Percentiles rank a stretch among this genome's conserved stretches.
These are phyloP conservation scores for Boletus insuetus DNA, from an alignment of 768 basidiomycete species.

Conservation along the genomic window DNA sequence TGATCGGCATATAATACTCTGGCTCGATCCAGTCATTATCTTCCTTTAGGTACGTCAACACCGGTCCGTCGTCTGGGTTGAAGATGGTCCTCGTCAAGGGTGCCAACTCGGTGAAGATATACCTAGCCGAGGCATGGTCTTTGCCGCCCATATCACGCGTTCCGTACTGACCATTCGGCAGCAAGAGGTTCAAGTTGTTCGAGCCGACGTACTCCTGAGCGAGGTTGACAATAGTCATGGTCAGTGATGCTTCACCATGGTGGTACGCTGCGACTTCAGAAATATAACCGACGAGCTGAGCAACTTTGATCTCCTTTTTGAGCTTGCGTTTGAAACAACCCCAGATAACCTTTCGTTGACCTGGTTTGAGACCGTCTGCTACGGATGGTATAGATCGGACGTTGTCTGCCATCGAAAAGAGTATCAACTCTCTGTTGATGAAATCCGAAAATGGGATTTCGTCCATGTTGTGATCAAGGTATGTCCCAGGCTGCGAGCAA, in stretches of 20 bases:
- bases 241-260: slow-evolving; percentile 89
- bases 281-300: slow-evolving; percentile 94
- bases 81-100: slow-evolving; percentile 74
- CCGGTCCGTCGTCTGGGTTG: slow-evolving; percentile 78
- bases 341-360: slow-evolving; percentile 96
- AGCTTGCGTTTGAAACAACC: slow-evolving; percentile 94
- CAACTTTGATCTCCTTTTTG: slow-evolving; percentile 92
- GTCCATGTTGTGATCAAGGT: slow-evolving; percentile 81
- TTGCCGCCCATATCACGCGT: slow-evolving; percentile 92
- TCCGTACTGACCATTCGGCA: slow-evolving; percentile 93
- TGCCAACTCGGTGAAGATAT: slow-evolving; percentile 85
- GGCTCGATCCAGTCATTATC: slow-evolving; percentile 88
- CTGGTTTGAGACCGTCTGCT: slow-evolving; percentile 93
- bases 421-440: slow-evolving; percentile 95
- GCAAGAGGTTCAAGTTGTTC: slow-evolving; percentile 89
- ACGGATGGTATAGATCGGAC: slow-evolving; percentile 95
- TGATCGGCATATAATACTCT: slow-evolving; percentile 87
- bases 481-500: slow-evolving; percentile 81
- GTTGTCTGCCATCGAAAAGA: slow-evolving; percentile 99
- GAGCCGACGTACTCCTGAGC: slow-evolving; percentile 94
- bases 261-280: slow-evolving; percentile 94
- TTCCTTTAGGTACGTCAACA: slow-evolving; percentile 83
- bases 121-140: slow-evolving; percentile 95
- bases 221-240: slow-evolving; percentile 86
- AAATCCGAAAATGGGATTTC: slow-evolving; percentile 91